These are phyloP conservation scores for Beauveria pseudobassiana DNA, from an alignment of 2,329 filamentous ascomycete species.

Conservation along the genomic window DNA sequence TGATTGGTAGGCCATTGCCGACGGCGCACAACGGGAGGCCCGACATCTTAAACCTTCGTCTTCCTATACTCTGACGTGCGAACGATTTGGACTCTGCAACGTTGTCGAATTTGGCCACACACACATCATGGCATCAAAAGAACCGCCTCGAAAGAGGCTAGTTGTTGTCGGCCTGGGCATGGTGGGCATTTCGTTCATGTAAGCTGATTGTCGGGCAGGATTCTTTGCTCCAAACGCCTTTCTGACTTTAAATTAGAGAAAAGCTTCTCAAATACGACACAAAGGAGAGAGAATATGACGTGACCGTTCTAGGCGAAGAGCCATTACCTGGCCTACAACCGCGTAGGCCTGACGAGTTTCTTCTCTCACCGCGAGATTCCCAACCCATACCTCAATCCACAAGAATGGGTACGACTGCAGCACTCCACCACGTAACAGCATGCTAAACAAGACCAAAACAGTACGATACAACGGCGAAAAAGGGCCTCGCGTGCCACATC, in stretches of 20 bases:
- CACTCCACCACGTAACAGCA: too few species aligned
- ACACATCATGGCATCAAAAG: neutral
- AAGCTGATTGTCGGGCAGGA: conserved; percentile 26
- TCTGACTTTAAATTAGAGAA: conserved; percentile 47
- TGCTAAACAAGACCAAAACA: conserved; percentile 21
- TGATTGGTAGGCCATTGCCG: neutral
- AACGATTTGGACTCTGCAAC: neutral
- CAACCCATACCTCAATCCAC: conserved; percentile 79
- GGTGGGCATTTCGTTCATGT: conserved; percentile 88
- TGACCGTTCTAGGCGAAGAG: conserved; percentile 84
- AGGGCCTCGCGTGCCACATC: conserved; percentile 65
- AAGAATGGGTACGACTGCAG: conserved; percentile 61
- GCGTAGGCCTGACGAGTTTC: conserved; percentile 81
- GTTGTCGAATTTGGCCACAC: neutral
- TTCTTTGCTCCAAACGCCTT: neutral
- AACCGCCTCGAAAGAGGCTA: conserved; percentile 46
- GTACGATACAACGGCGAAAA: conserved; percentile 61
- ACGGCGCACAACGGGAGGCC: neutral
- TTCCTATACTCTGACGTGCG: neutral
- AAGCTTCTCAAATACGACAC: conserved; percentile 82
- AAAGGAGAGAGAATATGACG: conserved; percentile 65
- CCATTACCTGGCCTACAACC: conserved; percentile 83
- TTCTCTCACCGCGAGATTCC: conserved; percentile 81
- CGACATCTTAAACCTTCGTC: neutral
- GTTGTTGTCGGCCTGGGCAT: conserved; percentile 86